Conservation (phyloP, 2,329 filamentous ascomycete species). For the Stagonosporopsis cucurbitacearum region DNA sequence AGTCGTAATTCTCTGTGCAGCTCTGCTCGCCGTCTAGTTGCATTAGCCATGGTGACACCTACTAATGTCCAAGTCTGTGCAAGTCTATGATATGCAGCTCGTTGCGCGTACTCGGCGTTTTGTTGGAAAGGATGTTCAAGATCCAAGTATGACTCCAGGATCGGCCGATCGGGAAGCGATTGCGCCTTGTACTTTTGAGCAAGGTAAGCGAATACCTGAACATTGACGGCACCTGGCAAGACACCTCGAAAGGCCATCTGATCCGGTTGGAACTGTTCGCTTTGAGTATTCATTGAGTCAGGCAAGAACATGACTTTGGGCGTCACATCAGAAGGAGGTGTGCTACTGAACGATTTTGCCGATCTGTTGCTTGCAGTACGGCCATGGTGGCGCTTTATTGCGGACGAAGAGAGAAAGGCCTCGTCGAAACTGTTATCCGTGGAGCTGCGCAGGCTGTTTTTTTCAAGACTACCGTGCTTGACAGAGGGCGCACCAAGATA, state of each 20-base stretch:
- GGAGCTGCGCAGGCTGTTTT: slow-evolving; percentile 57
- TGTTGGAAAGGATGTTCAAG: slow-evolving; percentile 55
- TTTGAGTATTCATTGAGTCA: slow-evolving; percentile 55
- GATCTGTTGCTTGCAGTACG: slow-evolving; percentile 56
- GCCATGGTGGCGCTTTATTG: slow-evolving; percentile 54
- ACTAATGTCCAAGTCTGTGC: slow-evolving; percentile 67
- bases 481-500: slow-evolving; percentile 52
- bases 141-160: slow-evolving; percentile 45
- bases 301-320: slow-evolving; percentile 59
- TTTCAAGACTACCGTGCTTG: slow-evolving; percentile 55
- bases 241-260: slow-evolving; percentile 58
- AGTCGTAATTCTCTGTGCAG: slow-evolving; percentile 38
- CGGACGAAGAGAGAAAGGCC: slow-evolving; percentile 58
- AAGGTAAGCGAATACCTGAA: slow-evolving; percentile 50
- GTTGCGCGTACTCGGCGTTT: slow-evolving; percentile 62
- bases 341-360: slow-evolving; percentile 61
- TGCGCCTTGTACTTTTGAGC: slow-evolving; percentile 54
- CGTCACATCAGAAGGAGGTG: slow-evolving; percentile 58
- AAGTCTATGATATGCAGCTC: slow-evolving; percentile 57
- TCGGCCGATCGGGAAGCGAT: slow-evolving; percentile 47
- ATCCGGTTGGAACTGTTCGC: slow-evolving; percentile 49
- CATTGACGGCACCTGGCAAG: slow-evolving; percentile 52
- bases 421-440: slow-evolving; percentile 66
- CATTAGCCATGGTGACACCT: slow-evolving; percentile 57
- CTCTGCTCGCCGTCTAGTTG: slow-evolving; percentile 52